Conservation (phyloP, 495 filamentous ascomycete genomes). For the Corynascus novoguineensis region DNA sequence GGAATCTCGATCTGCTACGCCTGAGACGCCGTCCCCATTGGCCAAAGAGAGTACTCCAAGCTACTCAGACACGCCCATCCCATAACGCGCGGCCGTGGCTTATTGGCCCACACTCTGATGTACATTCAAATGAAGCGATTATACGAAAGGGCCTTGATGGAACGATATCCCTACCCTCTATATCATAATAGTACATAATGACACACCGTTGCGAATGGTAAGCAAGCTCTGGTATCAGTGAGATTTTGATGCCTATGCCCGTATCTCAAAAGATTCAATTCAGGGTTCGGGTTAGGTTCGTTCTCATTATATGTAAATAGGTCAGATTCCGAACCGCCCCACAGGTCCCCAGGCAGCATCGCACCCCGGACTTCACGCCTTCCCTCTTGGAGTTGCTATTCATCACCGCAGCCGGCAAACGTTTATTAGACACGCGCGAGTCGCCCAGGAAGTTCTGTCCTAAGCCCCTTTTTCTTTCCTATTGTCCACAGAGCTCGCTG, state of each 20-base stretch:
- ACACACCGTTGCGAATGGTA: no score
- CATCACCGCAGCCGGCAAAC: no score
- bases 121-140: background rate
- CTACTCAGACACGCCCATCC: slow-evolving; percentile 3
- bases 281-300: slow-evolving; percentile 8
- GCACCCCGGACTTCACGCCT: background rate
- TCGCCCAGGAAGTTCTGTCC: no score
- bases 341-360: slow-evolving; percentile 4
- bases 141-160: no score
- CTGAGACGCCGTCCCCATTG: slow-evolving; percentile 47
- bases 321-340: background rate
- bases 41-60: slow-evolving; percentile 42
- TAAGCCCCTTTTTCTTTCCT: no score
- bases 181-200: no score
- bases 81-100: slow-evolving; percentile 11
- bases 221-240: no score
- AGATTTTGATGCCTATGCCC: no score
- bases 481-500: no score
- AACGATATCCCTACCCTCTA: no score
- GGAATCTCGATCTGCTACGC: slow-evolving; percentile 47
- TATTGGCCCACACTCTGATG: background rate
- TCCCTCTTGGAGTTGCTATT: background rate
- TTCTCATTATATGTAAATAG: background rate
- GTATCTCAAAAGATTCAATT: no score
- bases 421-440: no score